Conservation (phyloP, 495 filamentous ascomycete species). For the Pseudotulostoma volvatum region DNA sequence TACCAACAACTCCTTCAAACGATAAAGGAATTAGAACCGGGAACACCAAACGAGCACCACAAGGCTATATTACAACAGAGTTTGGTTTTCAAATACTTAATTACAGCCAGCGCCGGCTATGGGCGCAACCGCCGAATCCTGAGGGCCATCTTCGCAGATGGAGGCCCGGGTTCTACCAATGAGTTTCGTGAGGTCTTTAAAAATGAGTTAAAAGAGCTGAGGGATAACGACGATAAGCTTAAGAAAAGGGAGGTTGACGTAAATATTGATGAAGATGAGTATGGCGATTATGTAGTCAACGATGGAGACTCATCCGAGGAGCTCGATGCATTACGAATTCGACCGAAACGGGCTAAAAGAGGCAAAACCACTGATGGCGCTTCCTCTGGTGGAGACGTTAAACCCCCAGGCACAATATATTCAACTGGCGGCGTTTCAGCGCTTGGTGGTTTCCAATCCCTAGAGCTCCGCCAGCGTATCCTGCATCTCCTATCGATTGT, state of each 20-base stretch:
- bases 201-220: constrained; percentile 35
- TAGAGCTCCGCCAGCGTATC: constrained; percentile 47
- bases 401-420: constrained; percentile 3
- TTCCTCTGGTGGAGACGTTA: neutral
- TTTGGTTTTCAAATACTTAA: constrained; percentile 42
- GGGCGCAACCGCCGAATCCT: constrained; percentile 37
- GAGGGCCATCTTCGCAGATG: constrained; percentile 50
- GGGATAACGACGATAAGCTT: constrained; percentile 11
- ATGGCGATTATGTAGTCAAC: constrained; percentile 37
- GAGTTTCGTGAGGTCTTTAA: constrained; percentile 47
- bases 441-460: constrained; percentile 39
- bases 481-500: constrained; percentile 39
- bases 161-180: constrained; percentile 22
- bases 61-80: constrained; percentile 24
- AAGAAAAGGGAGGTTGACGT: constrained; percentile 33
- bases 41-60: constrained; percentile 6
- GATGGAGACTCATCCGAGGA: constrained; percentile 29
- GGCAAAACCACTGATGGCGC: constrained; percentile 5
- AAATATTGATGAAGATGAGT: constrained; percentile 41
- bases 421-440: constrained; percentile 13
- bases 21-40: constrained; percentile 9
- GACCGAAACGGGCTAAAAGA: constrained; percentile 21
- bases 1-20: constrained; percentile 13
- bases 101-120: constrained; percentile 14
- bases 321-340: constrained; percentile 5